phyloP scores from a whole-genome alignment of 768 basidiomycete genomes.

The Mycena venus region DNA sequence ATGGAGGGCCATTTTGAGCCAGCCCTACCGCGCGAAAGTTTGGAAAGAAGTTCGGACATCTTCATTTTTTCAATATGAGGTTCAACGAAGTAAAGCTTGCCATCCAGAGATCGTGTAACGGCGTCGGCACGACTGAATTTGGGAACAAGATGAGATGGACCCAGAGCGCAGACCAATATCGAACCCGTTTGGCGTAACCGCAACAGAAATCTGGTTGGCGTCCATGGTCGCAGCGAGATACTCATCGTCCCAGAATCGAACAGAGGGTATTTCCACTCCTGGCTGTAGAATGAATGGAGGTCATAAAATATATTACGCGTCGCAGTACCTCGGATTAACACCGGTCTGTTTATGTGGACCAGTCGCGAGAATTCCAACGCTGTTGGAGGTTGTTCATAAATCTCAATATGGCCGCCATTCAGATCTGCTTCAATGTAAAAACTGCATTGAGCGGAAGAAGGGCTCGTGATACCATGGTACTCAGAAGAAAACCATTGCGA shows the following conservation, averaged over 20 bases:
- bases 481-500: conserved; percentile 55
- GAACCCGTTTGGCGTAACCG: conserved; percentile 89
- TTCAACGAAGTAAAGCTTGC: conserved; percentile 79
- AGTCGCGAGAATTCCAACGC: conserved; percentile 78
- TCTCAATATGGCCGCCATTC: conserved; percentile 67
- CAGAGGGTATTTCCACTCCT: conserved; percentile 66
- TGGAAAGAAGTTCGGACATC: conserved; percentile 65
- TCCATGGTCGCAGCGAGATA: conserved; percentile 73
- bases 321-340: conserved; percentile 75
- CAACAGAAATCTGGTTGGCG: conserved; percentile 71
- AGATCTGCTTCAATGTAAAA: conserved; percentile 57
- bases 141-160: conserved; percentile 25
- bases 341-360: conserved; percentile 78
- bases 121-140: conserved; percentile 79
- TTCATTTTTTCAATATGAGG: conserved; percentile 79
- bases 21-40: conserved; percentile 48
- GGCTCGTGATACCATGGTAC: conserved; percentile 52
- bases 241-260: conserved; percentile 73
- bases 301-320: background rate
- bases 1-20: background rate
- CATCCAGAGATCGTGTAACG: conserved; percentile 66
- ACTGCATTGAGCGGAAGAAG: background rate
- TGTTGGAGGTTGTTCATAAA: conserved; percentile 69
- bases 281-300: background rate
- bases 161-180: conserved; percentile 29